Conservation (phyloP, 169 alveolate genomes). For the Plasmodium knowlesi region DNA sequence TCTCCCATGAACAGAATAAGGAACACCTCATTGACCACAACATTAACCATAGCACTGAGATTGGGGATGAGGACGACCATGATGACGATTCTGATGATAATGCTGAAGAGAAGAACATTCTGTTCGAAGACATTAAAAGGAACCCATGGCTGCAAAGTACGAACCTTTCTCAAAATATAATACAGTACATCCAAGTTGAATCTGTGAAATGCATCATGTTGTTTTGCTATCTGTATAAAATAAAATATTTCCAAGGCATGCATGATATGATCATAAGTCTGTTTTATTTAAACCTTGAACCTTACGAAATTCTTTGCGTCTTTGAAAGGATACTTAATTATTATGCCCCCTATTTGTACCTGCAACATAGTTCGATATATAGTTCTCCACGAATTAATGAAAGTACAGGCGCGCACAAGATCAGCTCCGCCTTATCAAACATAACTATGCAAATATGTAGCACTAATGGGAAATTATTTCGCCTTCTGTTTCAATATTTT, state of each 20-base stretch:
- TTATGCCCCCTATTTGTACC: conserved; percentile 69
- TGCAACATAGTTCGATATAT: not conserved
- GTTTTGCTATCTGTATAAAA: conserved; percentile 37
- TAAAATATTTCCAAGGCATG: conserved; percentile 72
- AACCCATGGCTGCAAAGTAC: conserved; percentile 53
- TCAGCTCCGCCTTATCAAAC: not conserved
- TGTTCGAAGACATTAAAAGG: conserved; percentile 63
- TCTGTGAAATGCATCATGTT: conserved; percentile 49
- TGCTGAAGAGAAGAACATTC: conserved; percentile 22
- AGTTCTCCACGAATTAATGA: not conserved
- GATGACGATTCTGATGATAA: not conserved
- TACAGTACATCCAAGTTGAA: conserved; percentile 36
- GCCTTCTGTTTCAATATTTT: conserved; percentile 51
- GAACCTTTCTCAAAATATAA: conserved; percentile 17
- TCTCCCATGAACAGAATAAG: not conserved
- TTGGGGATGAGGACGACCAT: not conserved
- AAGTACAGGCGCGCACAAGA: not conserved
- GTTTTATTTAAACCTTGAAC: conserved; percentile 60
- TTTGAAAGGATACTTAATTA: conserved; percentile 65
- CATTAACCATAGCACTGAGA: not conserved
- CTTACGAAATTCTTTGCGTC: conserved; percentile 65
- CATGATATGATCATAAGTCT: conserved; percentile 72
- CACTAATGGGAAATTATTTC: conserved; percentile 41
- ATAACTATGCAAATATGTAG: conserved; percentile 54
- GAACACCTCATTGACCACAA: not conserved